These are phyloP conservation scores for Hypoxylon sp. DNA, from an alignment of 2,329 filamentous ascomycete genomes.

Conservation along the genomic window DNA sequence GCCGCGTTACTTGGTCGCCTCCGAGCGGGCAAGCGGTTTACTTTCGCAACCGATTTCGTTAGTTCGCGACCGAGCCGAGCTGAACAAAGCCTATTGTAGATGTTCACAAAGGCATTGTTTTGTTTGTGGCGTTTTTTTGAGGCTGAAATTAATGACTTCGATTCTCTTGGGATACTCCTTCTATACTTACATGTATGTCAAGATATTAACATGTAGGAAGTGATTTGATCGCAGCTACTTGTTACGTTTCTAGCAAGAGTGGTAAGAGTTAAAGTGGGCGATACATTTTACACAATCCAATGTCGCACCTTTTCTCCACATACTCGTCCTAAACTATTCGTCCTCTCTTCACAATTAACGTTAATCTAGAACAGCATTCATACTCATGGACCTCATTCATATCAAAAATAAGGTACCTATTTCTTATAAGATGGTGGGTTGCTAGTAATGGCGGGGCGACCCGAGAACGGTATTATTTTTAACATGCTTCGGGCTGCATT, in stretches of 20 bases:
- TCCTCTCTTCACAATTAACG: background rate
- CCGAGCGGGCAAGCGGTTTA: constrained; percentile 8
- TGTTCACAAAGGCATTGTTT: constrained; percentile 1
- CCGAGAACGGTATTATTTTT: constrained; percentile 33
- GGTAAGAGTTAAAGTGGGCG: background rate
- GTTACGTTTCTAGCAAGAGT: background rate
- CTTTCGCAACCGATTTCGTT: constrained; percentile 27
- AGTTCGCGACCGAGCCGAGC: constrained; percentile 28
- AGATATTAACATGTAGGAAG: background rate
- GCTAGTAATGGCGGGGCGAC: constrained; percentile 19
- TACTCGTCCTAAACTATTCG: background rate
- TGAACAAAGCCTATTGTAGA: background rate
- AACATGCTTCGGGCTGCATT: constrained; percentile 9
- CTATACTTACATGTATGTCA: background rate
- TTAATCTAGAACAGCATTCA: background rate
- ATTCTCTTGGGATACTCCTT: background rate
- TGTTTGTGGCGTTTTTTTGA: background rate
- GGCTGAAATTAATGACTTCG: background rate
- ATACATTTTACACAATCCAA: no score
- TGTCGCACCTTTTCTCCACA: background rate
- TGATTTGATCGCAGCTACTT: background rate
- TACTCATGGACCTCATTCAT: background rate
- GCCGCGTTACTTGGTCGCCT: constrained; percentile 38
- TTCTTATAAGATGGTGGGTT: constrained; percentile 4
- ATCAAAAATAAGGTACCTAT: constrained; percentile 8